These are phyloP conservation scores for Entelexis paramagnoliae DNA, from an alignment of 1,139 yeast genomes.

Conservation along the genomic window DNA sequence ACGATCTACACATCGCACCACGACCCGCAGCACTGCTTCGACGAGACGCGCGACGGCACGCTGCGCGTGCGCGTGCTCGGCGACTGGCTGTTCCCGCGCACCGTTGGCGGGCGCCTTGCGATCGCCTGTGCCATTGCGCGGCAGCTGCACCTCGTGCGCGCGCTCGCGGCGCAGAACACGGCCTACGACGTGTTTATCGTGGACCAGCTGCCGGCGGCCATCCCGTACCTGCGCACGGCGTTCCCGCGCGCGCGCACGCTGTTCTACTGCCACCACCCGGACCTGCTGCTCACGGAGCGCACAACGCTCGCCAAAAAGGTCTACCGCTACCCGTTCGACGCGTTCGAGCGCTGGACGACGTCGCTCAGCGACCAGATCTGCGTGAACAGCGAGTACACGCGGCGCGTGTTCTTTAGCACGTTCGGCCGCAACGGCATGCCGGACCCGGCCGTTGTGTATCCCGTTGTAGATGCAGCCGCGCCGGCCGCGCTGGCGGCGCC, in stretches of 20 bases:
- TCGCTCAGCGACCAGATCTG: slow-evolving; percentile 65
- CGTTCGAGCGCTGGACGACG: slow-evolving; percentile 71
- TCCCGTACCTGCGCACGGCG: slow-evolving; percentile 54
- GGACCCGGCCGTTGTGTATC: slow-evolving; percentile 68
- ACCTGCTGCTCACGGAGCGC: slow-evolving; percentile 61
- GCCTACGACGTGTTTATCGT: slow-evolving; percentile 59
- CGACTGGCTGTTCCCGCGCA: slow-evolving; percentile 63
- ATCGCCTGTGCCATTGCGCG: slow-evolving; percentile 77
- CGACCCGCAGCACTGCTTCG: slow-evolving; percentile 77
- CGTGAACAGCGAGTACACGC: slow-evolving; percentile 82
- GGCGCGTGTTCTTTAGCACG: slow-evolving; percentile 52
- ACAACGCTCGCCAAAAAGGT: slow-evolving; percentile 45
- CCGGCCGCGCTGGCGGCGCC: neutral
- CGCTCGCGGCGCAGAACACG: slow-evolving; percentile 38
- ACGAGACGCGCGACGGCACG: slow-evolving; percentile 55
- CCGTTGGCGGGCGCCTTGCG: slow-evolving; percentile 52
- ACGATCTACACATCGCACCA: slow-evolving; percentile 81
- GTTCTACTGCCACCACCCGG: slow-evolving; percentile 96
- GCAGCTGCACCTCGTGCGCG: slow-evolving; percentile 57
- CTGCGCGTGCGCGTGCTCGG: slow-evolving; percentile 67
- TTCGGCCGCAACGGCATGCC: slow-evolving; percentile 40
- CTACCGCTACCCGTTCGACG: slow-evolving; percentile 75
- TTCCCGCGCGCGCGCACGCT: slow-evolving; percentile 41
- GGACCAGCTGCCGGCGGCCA: slow-evolving; percentile 79
- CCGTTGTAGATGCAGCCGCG: slow-evolving; percentile 56